Conservation (phyloP, 176 grass and related monocot genomes). For the Tuctoria greenei region DNA sequence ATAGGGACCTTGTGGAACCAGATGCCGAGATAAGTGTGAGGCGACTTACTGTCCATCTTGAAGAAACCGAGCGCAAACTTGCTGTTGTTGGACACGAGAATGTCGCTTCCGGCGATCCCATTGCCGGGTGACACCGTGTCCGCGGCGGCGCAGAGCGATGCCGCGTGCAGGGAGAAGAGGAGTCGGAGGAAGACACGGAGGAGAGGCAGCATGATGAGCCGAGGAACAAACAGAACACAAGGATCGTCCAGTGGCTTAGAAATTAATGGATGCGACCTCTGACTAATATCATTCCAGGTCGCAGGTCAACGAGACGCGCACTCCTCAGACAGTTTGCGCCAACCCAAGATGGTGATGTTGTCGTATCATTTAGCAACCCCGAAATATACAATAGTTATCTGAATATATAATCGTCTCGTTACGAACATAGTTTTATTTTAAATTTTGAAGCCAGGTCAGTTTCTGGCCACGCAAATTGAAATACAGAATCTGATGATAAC, state of each 20-base stretch:
- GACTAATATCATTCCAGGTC: not conserved
- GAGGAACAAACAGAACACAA: not conserved
- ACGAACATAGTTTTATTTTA: too few relatives aligned
- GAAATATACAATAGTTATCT: not conserved
- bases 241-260: not conserved
- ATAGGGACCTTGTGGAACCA: not conserved
- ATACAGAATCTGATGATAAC: too few relatives aligned
- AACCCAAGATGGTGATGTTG: not conserved
- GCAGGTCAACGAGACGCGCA: not conserved
- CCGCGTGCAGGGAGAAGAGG: not conserved
- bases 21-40: not conserved
- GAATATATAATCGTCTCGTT: not conserved
- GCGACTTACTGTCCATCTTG: not conserved
- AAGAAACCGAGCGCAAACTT: slow-evolving; percentile 75
- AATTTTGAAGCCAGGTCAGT: too few relatives aligned
- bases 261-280: not conserved
- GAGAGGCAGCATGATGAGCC: not conserved
- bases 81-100: slow-evolving; percentile 25
- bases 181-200: not conserved
- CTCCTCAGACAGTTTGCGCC: not conserved
- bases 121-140: not conserved
- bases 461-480: not conserved
- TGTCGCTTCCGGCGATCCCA: not conserved
- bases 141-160: not conserved
- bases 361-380: not conserved